Conservation (phyloP, 2,329 filamentous ascomycete species). For the Rhinocladiella similis region DNA sequence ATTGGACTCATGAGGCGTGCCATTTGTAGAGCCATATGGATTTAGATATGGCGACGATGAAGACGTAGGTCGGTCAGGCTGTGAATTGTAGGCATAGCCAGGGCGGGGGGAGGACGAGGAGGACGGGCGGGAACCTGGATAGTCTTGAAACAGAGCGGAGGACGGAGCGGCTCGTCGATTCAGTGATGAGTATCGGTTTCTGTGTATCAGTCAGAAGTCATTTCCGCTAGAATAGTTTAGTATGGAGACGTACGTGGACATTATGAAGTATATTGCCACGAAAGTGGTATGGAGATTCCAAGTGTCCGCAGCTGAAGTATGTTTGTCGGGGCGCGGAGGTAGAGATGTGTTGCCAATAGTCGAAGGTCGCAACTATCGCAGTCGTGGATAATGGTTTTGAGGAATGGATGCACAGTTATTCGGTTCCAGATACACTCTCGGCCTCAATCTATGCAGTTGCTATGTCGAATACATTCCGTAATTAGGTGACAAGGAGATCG, state of each 20-base stretch:
- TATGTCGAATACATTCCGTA: not conserved
- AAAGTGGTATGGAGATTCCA: not conserved
- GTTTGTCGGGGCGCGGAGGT: not conserved
- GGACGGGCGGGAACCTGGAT: constrained; percentile 28
- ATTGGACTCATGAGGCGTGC: constrained; percentile 5
- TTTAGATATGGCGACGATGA: constrained; percentile 19
- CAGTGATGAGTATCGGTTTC: constrained; percentile 59
- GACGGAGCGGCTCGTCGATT: constrained; percentile 65
- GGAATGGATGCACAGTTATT: not conserved
- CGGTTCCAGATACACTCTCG: not conserved
- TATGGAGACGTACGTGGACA: constrained; percentile 19
- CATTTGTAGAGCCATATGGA: constrained; percentile 14
- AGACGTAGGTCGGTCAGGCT: constrained; percentile 3
- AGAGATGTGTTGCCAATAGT: not conserved
- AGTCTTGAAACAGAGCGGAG: constrained; percentile 66
- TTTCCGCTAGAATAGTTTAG: not conserved
- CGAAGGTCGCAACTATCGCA: constrained; percentile 1
- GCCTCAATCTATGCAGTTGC: not conserved
- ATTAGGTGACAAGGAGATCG: too few relatives aligned
- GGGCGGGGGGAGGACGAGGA: constrained; percentile 24
- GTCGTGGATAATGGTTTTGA: not conserved
- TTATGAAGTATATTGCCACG: constrained; percentile 6
- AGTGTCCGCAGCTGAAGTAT: too few relatives aligned
- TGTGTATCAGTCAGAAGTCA: not conserved
- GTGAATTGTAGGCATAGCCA: constrained; percentile 19